A percentile compares a stretch with the other conserved stretches of the same genome.
Evolutionary conservation across 23 red algal genomes (phyloP).

Genomic region (Gracilariopsis chorda): DNA sequence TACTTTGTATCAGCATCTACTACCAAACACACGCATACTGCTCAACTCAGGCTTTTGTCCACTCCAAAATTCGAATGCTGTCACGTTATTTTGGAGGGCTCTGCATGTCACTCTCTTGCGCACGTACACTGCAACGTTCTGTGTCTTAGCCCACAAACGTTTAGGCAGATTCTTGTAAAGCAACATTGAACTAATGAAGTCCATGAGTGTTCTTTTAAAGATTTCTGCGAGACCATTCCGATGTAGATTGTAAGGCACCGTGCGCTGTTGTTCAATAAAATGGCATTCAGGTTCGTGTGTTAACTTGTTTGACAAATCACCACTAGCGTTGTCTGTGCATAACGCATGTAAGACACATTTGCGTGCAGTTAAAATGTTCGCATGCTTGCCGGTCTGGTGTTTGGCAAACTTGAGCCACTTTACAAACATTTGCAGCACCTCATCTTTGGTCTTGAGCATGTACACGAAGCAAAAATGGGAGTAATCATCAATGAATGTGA

Average conservation of each 20-base stretch:
- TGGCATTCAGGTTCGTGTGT: neutral
- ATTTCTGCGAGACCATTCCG: constrained; percentile 36
- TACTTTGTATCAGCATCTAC: constrained; percentile 5
- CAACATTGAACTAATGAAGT: constrained; percentile 5
- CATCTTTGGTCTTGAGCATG: constrained; percentile 23
- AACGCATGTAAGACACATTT: neutral
- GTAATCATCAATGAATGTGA: constrained; percentile 33
- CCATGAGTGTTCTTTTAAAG: constrained; percentile 17
- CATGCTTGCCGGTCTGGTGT: neutral
- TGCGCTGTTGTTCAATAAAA: constrained; percentile 2
- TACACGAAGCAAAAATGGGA: neutral
- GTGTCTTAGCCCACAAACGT: neutral
- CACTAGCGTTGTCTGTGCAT: constrained; percentile 34
- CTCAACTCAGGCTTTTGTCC: constrained; percentile 1
- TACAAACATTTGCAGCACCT: neutral
- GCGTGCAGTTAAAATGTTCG: neutral
- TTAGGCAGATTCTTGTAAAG: neutral
- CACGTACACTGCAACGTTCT: neutral
- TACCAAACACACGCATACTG: constrained; percentile 6
- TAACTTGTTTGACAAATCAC: neutral
- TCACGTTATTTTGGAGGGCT: neutral
- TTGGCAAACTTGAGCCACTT: constrained; percentile 5
- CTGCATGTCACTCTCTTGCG: neutral
- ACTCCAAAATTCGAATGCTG: neutral
- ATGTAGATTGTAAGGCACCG: constrained; percentile 10